These are phyloP conservation scores for Wickerhamiella brachini DNA, from an alignment of 805 yeast genomes.

Conservation along the genomic window DNA sequence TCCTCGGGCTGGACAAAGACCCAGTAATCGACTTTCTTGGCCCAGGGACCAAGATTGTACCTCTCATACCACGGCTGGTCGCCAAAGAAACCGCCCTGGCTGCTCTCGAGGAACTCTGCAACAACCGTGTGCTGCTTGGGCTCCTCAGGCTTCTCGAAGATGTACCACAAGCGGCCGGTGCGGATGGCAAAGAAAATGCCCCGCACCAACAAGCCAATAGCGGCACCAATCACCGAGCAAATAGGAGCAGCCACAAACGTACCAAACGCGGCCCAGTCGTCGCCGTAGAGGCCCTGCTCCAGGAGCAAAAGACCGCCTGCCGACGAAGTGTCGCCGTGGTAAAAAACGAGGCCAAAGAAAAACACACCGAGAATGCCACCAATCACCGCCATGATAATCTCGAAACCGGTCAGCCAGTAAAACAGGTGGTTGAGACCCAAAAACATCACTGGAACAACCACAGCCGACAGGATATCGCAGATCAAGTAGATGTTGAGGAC, in stretches of 20 bases:
- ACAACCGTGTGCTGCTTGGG: background rate
- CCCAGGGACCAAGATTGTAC: constrained; percentile 2
- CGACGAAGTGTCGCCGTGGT: constrained; percentile 41
- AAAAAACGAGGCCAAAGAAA: constrained; percentile 73
- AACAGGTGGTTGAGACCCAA: constrained; percentile 57
- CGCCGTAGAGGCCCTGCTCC: constrained; percentile 50
- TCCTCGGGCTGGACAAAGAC: constrained; percentile 12
- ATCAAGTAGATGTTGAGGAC: constrained; percentile 78
- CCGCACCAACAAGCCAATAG: constrained; percentile 32
- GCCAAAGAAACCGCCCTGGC: constrained; percentile 7
- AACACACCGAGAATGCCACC: constrained; percentile 73
- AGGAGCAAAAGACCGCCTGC: constrained; percentile 68
- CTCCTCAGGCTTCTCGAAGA: constrained; percentile 15
- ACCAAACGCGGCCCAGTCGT: constrained; percentile 91
- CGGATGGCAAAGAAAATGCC: constrained; percentile 8
- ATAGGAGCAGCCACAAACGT: constrained; percentile 86
- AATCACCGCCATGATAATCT: constrained; percentile 68
- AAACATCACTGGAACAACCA: constrained; percentile 72
- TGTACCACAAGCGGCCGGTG: constrained; percentile 7
- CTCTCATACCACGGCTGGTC: constrained; percentile 16
- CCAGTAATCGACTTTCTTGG: constrained; percentile 10
- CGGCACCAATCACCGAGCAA: constrained; percentile 54
- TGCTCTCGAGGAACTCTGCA: constrained; percentile 1
- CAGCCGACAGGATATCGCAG: constrained; percentile 79
- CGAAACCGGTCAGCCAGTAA: constrained; percentile 64